Conservation (phyloP, 2,329 filamentous ascomycete species). For the Lasiodiplodia gonubiensis region DNA sequence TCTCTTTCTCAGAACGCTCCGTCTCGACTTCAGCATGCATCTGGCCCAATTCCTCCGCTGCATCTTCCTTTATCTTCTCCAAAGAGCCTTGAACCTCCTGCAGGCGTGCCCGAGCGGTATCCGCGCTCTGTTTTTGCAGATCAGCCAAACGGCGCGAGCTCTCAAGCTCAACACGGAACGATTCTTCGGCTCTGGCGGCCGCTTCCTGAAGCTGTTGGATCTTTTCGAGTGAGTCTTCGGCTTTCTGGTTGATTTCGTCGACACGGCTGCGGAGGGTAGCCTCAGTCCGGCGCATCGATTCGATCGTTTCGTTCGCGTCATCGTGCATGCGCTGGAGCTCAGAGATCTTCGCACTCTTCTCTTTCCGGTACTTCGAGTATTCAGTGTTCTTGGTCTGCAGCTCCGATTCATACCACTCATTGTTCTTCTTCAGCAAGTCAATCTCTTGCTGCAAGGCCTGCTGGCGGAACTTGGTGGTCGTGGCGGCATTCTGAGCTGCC, state of each 20-base stretch:
- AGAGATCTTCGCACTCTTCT: slow-evolving; percentile 87
- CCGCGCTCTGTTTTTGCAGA: slow-evolving; percentile 76
- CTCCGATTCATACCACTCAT: slow-evolving; percentile 91
- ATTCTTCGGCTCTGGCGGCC: slow-evolving; percentile 80
- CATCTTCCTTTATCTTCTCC: slow-evolving; percentile 70
- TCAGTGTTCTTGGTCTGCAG: slow-evolving; percentile 89
- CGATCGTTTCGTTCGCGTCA: slow-evolving; percentile 77
- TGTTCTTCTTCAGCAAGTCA: slow-evolving; percentile 84
- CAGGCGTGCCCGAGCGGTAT: slow-evolving; percentile 72
- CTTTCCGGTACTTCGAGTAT: slow-evolving; percentile 87
- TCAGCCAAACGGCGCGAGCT: slow-evolving; percentile 81
- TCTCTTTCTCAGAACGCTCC: slow-evolving; percentile 64
- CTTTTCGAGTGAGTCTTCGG: slow-evolving; percentile 80
- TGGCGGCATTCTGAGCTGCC: slow-evolving; percentile 77
- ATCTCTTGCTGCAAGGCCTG: slow-evolving; percentile 90
- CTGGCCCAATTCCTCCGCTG: slow-evolving; percentile 61
- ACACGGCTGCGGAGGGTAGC: slow-evolving; percentile 79
- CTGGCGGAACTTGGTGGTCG: slow-evolving; percentile 85
- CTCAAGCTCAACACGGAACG: slow-evolving; percentile 85
- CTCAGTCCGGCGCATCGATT: slow-evolving; percentile 79
- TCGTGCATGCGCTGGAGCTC: slow-evolving; percentile 89
- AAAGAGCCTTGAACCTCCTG: slow-evolving; percentile 70
- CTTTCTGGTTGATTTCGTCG: slow-evolving; percentile 82
- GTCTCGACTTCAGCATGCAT: slow-evolving; percentile 58
- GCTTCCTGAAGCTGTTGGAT: slow-evolving; percentile 87